Evolutionary conservation across 106 monocot genomes (phyloP).

Genomic region (Dendrobium chrysotoxum): DNA sequence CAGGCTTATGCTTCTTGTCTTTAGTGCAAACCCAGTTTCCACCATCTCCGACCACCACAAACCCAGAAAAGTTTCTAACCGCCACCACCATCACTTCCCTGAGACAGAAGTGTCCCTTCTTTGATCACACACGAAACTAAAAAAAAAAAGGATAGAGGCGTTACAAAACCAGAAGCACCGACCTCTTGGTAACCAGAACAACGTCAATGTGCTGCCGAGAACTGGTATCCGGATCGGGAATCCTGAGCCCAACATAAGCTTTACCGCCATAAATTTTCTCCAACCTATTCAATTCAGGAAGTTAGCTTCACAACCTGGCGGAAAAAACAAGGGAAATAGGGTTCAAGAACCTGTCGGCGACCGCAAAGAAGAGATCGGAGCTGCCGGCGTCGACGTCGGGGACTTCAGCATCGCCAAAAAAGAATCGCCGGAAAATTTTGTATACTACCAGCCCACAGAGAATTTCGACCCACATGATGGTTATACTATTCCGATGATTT

Average conservation of each 20-base stretch:
- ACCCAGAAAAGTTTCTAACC: constrained; percentile 60
- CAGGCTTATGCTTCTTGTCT: constrained; percentile 35
- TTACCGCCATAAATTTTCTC: constrained; percentile 78
- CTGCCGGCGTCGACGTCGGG: constrained; percentile 37
- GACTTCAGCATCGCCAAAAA: constrained; percentile 37
- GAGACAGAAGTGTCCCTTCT: neutral
- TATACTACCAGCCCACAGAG: constrained; percentile 65
- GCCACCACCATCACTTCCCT: constrained; percentile 80
- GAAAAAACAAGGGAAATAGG: neutral
- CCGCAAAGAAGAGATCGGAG: constrained; percentile 50
- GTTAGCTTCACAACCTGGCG: neutral
- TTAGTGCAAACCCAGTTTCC: constrained; percentile 60
- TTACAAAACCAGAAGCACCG: neutral
- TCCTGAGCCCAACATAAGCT: constrained; percentile 82
- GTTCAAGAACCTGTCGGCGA: constrained; percentile 53
- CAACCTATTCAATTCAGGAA: constrained; percentile 27
- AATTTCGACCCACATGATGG: constrained; percentile 73
- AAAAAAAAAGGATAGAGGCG: neutral
- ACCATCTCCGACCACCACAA: constrained; percentile 47
- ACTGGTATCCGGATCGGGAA: constrained; percentile 75
- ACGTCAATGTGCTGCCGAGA: constrained; percentile 61
- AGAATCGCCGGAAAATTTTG: constrained; percentile 35
- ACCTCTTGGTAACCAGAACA: constrained; percentile 69
- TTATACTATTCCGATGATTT: neutral
- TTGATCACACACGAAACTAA: neutral